Percentiles rank a stretch among this genome's conserved stretches.
Conservation (phyloP, 108 stramenopile genomes). For the Fragilaria crotonensis region DNA sequence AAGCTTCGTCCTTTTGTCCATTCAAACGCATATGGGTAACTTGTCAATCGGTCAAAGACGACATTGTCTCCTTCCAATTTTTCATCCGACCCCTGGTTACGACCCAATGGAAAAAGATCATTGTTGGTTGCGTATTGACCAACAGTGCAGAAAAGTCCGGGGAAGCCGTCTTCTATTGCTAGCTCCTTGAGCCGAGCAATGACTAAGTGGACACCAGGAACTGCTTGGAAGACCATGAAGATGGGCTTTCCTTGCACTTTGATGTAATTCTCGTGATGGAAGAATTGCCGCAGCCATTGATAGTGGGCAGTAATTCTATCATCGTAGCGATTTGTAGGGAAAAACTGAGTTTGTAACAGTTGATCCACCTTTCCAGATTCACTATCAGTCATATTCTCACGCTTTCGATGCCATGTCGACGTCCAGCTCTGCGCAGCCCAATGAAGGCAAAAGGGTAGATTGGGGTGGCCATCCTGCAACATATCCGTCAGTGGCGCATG, state of each 20-base stretch:
- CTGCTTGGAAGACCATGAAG: conserved; percentile 40
- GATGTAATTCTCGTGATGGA: conserved; percentile 56
- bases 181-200: conserved; percentile 24
- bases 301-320: conserved; percentile 40
- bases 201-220: conserved; percentile 18
- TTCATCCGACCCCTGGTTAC: background rate
- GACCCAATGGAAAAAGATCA: conserved; percentile 15
- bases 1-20: conserved; percentile 16
- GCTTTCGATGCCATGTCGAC: conserved; percentile 46
- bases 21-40: conserved; percentile 45
- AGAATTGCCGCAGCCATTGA: conserved; percentile 50
- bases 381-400: too few relatives aligned
- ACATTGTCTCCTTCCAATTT: background rate
- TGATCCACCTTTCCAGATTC: background rate
- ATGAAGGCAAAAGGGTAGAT: conserved; percentile 47
- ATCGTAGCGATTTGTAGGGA: conserved; percentile 12
- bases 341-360: conserved; percentile 45
- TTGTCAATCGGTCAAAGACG: background rate
- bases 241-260: conserved; percentile 33
- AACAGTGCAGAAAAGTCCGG: conserved; percentile 31
- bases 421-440: conserved; percentile 52
- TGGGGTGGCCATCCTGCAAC: conserved; percentile 54
- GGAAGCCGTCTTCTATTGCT: conserved; percentile 47
- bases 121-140: conserved; percentile 21
- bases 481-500: conserved; percentile 39